These are phyloP conservation scores for Verticillium longisporum DNA, from an alignment of 2,329 filamentous ascomycete species.

Conservation along the genomic window DNA sequence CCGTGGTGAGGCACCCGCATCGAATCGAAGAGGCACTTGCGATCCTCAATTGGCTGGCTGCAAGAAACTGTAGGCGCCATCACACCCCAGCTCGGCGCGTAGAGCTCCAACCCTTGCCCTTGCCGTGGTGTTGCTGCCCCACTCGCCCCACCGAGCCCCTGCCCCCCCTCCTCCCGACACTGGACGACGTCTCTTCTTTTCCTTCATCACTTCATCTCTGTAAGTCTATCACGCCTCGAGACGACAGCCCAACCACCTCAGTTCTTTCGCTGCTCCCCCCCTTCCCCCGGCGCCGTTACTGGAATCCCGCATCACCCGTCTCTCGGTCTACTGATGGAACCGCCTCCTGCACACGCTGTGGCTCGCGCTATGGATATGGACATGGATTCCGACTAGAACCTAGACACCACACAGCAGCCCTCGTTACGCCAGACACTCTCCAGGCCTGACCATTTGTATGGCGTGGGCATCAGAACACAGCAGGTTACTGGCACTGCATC, in stretches of 20 bases:
- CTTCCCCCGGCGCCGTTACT: background rate
- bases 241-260: background rate
- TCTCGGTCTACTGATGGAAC: background rate
- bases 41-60: slow-evolving; percentile 14
- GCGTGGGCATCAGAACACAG: background rate
- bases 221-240: background rate
- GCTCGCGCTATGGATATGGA: background rate
- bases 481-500: background rate
- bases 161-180: background rate
- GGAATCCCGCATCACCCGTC: background rate
- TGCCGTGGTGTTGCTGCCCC: slow-evolving; percentile 1
- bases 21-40: slow-evolving; percentile 13
- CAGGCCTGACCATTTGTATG: background rate
- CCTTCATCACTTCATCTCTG: background rate
- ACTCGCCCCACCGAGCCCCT: background rate
- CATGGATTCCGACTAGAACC: background rate
- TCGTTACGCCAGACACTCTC: background rate
- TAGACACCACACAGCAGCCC: background rate
- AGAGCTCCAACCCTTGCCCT: slow-evolving; percentile 10
- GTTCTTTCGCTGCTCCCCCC: background rate
- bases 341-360: background rate
- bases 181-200: slow-evolving; percentile 1
- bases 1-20: slow-evolving; percentile 4
- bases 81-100: slow-evolving; percentile 14
- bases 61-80: slow-evolving; percentile 14